Conservation (phyloP, 495 filamentous ascomycete genomes). For the Aspergillus sclerotioniger region DNA sequence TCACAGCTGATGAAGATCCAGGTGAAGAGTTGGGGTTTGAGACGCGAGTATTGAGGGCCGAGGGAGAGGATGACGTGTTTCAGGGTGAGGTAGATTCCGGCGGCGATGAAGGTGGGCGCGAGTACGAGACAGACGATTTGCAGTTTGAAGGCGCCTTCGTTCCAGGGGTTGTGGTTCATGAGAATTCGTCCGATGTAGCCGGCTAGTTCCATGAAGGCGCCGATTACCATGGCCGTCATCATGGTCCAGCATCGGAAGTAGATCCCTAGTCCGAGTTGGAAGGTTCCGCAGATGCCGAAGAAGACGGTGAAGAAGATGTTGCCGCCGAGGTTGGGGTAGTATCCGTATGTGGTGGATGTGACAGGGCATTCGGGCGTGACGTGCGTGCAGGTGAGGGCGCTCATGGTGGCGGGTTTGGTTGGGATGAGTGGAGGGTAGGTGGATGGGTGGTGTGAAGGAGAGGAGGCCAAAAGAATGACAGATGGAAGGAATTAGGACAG, state of each 20-base stretch:
- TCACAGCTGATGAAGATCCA: constrained; percentile 22
- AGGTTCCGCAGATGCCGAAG: constrained; percentile 49
- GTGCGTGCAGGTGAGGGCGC: constrained; percentile 41
- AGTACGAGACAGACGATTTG: constrained; percentile 68
- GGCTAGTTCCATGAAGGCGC: constrained; percentile 45
- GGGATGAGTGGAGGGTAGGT: background rate
- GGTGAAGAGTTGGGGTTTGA: constrained; percentile 17
- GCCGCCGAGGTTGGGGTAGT: constrained; percentile 61
- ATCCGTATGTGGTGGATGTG: constrained; percentile 61
- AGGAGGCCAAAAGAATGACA: background rate
- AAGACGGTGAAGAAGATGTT: constrained; percentile 60
- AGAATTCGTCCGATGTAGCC: constrained; percentile 63
- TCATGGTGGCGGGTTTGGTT: constrained; percentile 20
- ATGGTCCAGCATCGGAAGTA: constrained; percentile 63
- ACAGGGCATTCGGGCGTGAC: constrained; percentile 56
- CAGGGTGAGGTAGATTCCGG: constrained; percentile 20
- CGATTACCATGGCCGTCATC: constrained; percentile 49
- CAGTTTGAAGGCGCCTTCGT: constrained; percentile 56
- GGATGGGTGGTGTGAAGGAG: background rate
- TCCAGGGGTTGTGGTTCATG: constrained; percentile 61
- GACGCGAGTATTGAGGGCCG: constrained; percentile 18
- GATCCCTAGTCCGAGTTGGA: constrained; percentile 50
- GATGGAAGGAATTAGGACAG: background rate
- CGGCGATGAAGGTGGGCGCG: constrained; percentile 61
- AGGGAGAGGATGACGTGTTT: constrained; percentile 20